Evolutionary conservation across 441 rosid genomes (phyloP), one percentile per base, ranked within the genome.

Genomic region (Hura crepitans): DNA sequence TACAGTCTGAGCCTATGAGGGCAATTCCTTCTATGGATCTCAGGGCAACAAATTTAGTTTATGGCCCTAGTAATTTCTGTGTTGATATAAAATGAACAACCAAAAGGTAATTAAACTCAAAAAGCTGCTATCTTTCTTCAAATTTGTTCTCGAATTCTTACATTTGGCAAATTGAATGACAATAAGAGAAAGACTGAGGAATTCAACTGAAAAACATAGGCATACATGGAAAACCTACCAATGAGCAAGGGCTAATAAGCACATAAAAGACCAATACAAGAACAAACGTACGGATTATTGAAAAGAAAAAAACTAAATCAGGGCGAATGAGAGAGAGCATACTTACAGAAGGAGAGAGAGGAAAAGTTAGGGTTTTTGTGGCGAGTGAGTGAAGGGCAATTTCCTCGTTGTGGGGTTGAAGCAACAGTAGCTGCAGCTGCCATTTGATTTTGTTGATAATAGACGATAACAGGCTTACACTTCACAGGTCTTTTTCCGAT

Each of bases 341-440:
- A 43, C 70, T 64, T 57, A 69, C 78, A 70, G 74, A 65, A 70
- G 56, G 78, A 75, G 57, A 75, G 71, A 33, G 64, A 70, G 20
- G 62, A 39, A 70, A 51, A 47, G 8, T 64, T 27, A 54, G 57
- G 65, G 45, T 31, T 59, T 30, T 39, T 71, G 14, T 39, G 54
- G 28, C 0, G 59, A 51, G 61, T 5, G 13, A 51, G 39, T 2
- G 15, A 37, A 55, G 28, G 9, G 62, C 49, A 11, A 64, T 27
- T 55, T 27, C 23, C 62, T 2, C 63, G 54, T 45, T 69, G 71
- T 47, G 65, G 4, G 18, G 68, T 31, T 20, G 72, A 64, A 63
- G 64, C 60, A 17, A 13, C 65, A 37, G 50, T 37, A 14, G 58
- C 47, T 20, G 62, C 13, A 62, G 55, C 27, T 25, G 60, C 39